Conservation (phyloP, 192 early-diverging fungal genomes). For the Coemansia sp. region DNA sequence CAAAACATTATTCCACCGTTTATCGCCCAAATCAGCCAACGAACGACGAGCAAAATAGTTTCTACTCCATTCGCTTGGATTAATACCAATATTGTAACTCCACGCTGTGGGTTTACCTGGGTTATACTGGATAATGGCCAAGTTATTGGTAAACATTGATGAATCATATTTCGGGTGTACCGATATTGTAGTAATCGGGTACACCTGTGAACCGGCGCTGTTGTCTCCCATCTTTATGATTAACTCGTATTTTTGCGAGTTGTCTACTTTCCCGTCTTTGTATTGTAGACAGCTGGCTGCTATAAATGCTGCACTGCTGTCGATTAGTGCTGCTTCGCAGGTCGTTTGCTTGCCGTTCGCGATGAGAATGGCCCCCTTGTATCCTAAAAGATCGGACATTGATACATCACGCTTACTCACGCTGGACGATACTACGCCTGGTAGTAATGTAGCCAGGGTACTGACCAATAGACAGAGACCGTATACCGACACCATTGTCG, state of each 20-base stretch:
- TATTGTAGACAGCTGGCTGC: slow-evolving; percentile 44
- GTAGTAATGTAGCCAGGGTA: background rate
- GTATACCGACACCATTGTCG: slow-evolving; percentile 10
- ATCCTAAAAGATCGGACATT: slow-evolving; percentile 14
- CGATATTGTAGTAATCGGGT: slow-evolving; percentile 20
- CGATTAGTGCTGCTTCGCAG: slow-evolving; percentile 43
- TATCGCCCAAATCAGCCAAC: slow-evolving; percentile 11
- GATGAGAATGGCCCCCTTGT: slow-evolving; percentile 32
- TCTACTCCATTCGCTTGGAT: slow-evolving; percentile 32
- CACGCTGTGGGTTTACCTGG: background rate
- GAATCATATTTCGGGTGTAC: slow-evolving; percentile 35
- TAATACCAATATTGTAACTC: slow-evolving; percentile 39
- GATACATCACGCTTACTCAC: slow-evolving; percentile 21
- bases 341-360: slow-evolving; percentile 36
- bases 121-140: slow-evolving; percentile 44
- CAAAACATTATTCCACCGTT: slow-evolving; percentile 29
- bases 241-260: slow-evolving; percentile 18
- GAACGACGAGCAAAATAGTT: slow-evolving; percentile 35
- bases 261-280: slow-evolving; percentile 14
- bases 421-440: background rate
- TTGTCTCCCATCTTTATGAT: slow-evolving; percentile 21
- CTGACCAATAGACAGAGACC: slow-evolving; percentile 4
- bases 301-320: slow-evolving; percentile 39
- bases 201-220: slow-evolving; percentile 11
- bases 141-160: slow-evolving; percentile 31